These are phyloP conservation scores for Trypanosoma mega DNA, from an alignment of 208 protist genomes.

Conservation along the genomic window DNA sequence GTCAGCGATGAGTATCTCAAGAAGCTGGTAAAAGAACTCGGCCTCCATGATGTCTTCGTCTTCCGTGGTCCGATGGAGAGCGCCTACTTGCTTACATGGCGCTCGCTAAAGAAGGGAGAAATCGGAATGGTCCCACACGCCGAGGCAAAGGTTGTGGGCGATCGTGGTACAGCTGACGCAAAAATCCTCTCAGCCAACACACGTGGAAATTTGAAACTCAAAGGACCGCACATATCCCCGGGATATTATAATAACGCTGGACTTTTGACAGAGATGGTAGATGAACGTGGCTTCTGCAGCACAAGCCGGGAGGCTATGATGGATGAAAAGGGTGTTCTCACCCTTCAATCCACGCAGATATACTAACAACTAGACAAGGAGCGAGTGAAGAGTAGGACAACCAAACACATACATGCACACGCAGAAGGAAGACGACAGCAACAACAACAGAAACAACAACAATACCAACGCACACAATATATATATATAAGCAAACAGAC, in stretches of 20 bases:
- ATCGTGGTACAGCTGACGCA: constrained; percentile 87
- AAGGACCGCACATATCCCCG: constrained; percentile 80
- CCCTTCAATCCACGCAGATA: constrained; percentile 56
- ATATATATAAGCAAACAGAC: no score
- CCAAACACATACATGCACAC: no score
- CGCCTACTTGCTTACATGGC: constrained; percentile 77
- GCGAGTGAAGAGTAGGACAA: not conserved
- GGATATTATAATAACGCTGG: constrained; percentile 92
- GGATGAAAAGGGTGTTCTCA: constrained; percentile 60
- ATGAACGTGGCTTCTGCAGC: constrained; percentile 82
- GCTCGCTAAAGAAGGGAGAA: constrained; percentile 63
- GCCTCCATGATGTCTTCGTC: constrained; percentile 86
- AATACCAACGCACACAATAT: no score
- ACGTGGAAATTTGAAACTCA: constrained; percentile 85
- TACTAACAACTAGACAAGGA: constrained; percentile 39
- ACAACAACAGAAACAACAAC: no score
- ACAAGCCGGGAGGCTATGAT: constrained; percentile 87
- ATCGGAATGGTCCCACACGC: constrained; percentile 80
- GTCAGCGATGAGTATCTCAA: constrained; percentile 69
- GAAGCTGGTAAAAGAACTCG: constrained; percentile 66
- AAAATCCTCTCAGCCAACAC: constrained; percentile 80
- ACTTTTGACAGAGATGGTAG: constrained; percentile 85
- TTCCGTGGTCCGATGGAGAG: constrained; percentile 87
- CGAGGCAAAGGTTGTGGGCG: constrained; percentile 87
- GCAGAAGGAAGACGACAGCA: no score